Percentiles rank a stretch among this genome's conserved stretches.
Conservation (phyloP, 192 early-diverging fungal species). For the Martensiomyces pterosporus region DNA sequence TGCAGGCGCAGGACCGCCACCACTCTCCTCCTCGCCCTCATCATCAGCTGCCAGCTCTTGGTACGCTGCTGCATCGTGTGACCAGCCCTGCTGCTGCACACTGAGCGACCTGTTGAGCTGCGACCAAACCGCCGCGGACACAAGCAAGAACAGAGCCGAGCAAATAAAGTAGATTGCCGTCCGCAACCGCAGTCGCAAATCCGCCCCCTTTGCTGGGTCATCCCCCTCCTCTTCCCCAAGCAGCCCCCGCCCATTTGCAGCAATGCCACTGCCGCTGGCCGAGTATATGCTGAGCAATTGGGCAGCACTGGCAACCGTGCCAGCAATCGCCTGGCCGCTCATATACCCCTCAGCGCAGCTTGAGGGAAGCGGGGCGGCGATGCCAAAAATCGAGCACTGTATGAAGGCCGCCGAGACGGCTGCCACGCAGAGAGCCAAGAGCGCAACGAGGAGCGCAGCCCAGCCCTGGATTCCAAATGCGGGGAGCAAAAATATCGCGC, state of each 20-base stretch:
- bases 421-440: slow-evolving; percentile 50
- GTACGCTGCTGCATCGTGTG: too few species aligned
- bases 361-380: slow-evolving; percentile 60
- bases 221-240: neutral
- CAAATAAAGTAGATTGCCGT: slow-evolving; percentile 32
- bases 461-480: slow-evolving; percentile 51
- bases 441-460: slow-evolving; percentile 41
- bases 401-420: slow-evolving; percentile 61
- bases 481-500: slow-evolving; percentile 46
- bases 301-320: slow-evolving; percentile 59
- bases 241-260: neutral
- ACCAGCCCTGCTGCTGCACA: neutral
- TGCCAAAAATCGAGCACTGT: slow-evolving; percentile 67
- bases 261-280: neutral
- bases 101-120: slow-evolving; percentile 10
- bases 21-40: neutral
- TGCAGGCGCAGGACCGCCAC: too few species aligned
- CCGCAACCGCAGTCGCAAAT: slow-evolving; percentile 11
- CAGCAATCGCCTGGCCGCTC: slow-evolving; percentile 63
- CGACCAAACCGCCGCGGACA: slow-evolving; percentile 26
- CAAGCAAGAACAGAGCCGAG: slow-evolving; percentile 26
- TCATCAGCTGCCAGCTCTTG: neutral
- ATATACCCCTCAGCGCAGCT: slow-evolving; percentile 68
- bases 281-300: slow-evolving; percentile 54
- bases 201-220: too few species aligned